Base-by-base conservation (phyloP, 345 rosid genomes). In the Linum trigynum region DNA sequence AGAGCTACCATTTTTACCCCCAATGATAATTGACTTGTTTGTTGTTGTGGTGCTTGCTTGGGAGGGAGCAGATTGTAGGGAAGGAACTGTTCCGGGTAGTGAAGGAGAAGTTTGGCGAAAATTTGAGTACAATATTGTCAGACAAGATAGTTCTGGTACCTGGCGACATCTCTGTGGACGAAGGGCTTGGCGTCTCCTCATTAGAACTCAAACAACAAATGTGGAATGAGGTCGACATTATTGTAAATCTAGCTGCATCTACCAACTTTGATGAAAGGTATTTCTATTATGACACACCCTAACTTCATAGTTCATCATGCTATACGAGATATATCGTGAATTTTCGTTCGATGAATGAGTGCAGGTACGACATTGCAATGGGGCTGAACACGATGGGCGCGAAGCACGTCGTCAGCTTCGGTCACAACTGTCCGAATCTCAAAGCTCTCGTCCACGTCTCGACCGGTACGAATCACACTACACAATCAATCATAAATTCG, bases 311-410 rank as follows among this genome's bases (percentile, higher is more conserved):
- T 23, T 23, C 32, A 23, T 23, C 0, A 1, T 23, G 32, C 32
- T 23, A 0, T 23, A 23, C 32, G 32, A 23, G 32, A 23, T 23
- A 23, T 23, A 23, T 23, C 32, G 32, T 23, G 32, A 23, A 23
- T 23, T 23, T 23, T 23, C 32, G 32, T 23, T 23, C 32, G 32
- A 23, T 23, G 32, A 23, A 23, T 23, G 32, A 86, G 80, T 73
- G 67, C 72, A 14, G 96, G 94, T 11, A 59, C 86, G 16, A 43
- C 82, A 70, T 40, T 59, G 82, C 89, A 11, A 79, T 85, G 60
- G 77, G 63, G 11, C 71, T 85, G 59, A 86, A 89, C 67, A 80
- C 94, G 39, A 55, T 85, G 63, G 90, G 96, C 59, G 83, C 84
- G 5, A 80, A 72, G 61, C 65, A 84, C 69, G 82, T 85, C 38